Evolutionary conservation across 176 grass and related monocot genomes (phyloP).

Genomic region (Carex littledalei): DNA sequence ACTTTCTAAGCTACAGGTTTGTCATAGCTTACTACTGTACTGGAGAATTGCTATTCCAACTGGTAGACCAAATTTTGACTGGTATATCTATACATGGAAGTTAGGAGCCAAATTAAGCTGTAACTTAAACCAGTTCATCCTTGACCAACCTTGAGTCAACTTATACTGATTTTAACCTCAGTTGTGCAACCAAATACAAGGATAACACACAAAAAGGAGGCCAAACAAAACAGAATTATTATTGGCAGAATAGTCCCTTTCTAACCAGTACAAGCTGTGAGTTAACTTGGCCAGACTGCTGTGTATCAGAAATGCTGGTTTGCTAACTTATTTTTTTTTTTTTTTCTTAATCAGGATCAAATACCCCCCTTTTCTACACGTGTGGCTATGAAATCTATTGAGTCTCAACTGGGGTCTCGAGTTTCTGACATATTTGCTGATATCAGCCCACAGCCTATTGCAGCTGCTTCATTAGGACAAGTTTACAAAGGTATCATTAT

Average conservation of each 20-base stretch:
- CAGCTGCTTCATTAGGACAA: constrained; percentile 93
- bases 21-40: background rate
- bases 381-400: constrained; percentile 69
- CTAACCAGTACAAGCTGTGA: background rate
- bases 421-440: constrained; percentile 80
- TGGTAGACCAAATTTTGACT: background rate
- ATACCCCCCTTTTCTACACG: constrained; percentile 95
- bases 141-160: background rate
- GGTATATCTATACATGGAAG: background rate
- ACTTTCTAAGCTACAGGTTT: constrained; percentile 88
- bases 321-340: background rate
- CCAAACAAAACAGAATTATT: constrained; percentile 3
- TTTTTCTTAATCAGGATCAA: constrained; percentile 62
- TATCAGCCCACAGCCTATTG: constrained; percentile 72
- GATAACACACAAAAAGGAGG: background rate
- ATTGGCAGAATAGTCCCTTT: background rate
- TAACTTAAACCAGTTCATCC: background rate
- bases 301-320: background rate
- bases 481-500: constrained; percentile 82
- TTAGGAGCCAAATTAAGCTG: background rate
- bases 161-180: background rate
- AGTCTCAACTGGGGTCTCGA: constrained; percentile 66
- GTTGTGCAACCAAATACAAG: background rate
- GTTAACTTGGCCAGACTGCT: background rate
- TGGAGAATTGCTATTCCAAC: background rate